Evolutionary conservation across 2,329 filamentous ascomycete species (phyloP), one percentile per base, ranked within the genome.

Genomic region (Falciphora oryzae): DNA sequence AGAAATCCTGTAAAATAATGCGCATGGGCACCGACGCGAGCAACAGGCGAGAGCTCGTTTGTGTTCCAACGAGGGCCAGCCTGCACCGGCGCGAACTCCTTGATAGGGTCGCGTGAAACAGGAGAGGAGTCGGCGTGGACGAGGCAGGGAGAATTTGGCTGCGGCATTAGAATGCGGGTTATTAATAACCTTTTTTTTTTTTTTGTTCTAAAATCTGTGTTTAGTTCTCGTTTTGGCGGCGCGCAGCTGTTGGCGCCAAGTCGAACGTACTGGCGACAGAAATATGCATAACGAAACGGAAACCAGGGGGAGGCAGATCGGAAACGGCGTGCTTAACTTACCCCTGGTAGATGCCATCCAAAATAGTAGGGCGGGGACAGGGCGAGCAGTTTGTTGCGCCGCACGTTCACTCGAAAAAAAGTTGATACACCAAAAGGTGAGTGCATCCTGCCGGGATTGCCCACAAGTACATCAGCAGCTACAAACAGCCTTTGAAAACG

Each of bases 271-370:
- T n/a, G 18, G 44, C 44, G 44, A 53, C 44, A n/a, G 18, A 53
- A 53, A 53, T 53, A 53, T 53, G 44, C 44, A 53, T 53, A 53
- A 53, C 44, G 44, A 53, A 53, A 53, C 44, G 44, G 22, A 22
- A 11, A 11, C 22, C 44, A n/a, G 44, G 44, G 44, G 32, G 2
- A 38, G 35, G 38, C 38, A 22, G 38, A 44, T 44, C 38, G 38
- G 38, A 22, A 35, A 35, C 32, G 32, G 32, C n/a, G 29, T 29
- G 29, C 29, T 29, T 29, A 6, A 6, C n/a, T n/a, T n/a, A n/a
- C 18, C 32, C 32, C 44, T n/a, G 44, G 44, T 18, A n/a, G 44
- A 10, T 53, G 18, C 6, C 44, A n/a, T 53, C 44, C 44, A 53
- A 53, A 53, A 53, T n/a, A 53, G 44, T 22, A 53, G 44, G 16